Evolutionary conservation across 2,329 filamentous ascomycete species (phyloP), one percentile per base, ranked within the genome.

Genomic region (Epichloe hybrida): DNA sequence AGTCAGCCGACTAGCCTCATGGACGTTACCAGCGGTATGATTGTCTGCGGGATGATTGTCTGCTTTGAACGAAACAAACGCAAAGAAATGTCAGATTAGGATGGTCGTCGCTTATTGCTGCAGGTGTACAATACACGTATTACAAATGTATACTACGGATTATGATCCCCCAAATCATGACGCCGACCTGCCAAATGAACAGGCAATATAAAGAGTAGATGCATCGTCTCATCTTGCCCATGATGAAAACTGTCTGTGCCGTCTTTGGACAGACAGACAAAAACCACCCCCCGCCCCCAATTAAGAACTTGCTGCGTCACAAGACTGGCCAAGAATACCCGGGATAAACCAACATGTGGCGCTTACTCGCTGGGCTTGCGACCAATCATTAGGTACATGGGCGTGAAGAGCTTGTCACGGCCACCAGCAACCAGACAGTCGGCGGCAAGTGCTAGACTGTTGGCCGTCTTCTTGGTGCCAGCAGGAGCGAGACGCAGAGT

Each of bases 381-480:
- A 54, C 81, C 91, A 53, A 96, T 80, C 88, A 96, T 96, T 64
- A 97, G 74, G 72, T 95, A 96, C 91, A 97, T 97, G 51, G 91
- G 91, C 1, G 91, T 97, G 72, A 97, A 97, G 17, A 97, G 78
- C 68, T 95, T 86, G 72, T 90, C 77, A 66, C 81, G 80, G 37
- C 83, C 91, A 69, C 91, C 91, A 46, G 86, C 88, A 21, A 95
- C 90, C 48, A 97, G 74, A 61, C 81, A 86, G 68, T 96, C 90
- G 11, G 80, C 89, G 35, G 88, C 90, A 52, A 82, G 63, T 5
- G 86, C 89, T 61, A 97, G 71, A 62, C 86, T 89, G 69, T 96
- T 86, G 11, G 89, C 90, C n/a, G 89, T 95, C 81, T 95, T 95
- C 72, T 88, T 87, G 46, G 89, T 94, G 46, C 91, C 91, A 49